phyloP scores from a whole-genome alignment of 306 rosid species.

The Lablab purpureus region DNA sequence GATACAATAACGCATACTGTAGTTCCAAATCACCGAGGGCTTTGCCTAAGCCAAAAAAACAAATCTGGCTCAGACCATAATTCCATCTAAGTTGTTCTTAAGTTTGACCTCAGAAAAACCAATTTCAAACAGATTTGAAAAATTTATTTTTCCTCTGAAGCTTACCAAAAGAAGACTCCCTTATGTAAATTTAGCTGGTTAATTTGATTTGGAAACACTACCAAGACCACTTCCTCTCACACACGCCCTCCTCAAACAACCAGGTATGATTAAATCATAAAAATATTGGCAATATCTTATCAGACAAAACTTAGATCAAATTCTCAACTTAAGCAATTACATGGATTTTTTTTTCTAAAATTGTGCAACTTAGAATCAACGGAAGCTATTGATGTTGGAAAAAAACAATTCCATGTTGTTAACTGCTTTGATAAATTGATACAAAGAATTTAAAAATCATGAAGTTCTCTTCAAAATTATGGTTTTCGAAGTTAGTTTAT shows the following conservation, averaged over 20 bases:
- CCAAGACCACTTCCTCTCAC: background rate
- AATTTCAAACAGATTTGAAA: background rate
- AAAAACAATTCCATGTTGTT: background rate
- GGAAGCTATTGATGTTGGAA: background rate
- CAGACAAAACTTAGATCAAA: background rate
- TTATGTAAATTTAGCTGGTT: background rate
- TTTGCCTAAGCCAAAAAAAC: background rate
- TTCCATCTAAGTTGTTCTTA: background rate
- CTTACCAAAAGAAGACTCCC: background rate
- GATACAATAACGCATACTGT: background rate
- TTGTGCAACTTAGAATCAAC: background rate
- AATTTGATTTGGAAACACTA: background rate
- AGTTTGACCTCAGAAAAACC: background rate
- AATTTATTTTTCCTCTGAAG: background rate
- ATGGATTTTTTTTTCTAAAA: background rate
- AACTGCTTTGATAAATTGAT: background rate
- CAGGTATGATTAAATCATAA: background rate
- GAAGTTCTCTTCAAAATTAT: background rate
- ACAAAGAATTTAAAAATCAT: background rate
- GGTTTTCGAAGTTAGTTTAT: constrained; percentile 24
- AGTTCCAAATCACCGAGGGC: background rate
- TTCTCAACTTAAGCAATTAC: background rate
- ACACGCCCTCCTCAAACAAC: background rate
- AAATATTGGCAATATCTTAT: background rate
- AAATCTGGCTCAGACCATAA: constrained; percentile 4